Conservation (phyloP, 148 eudicot genomes). For the Pharnaceum exiguum region DNA sequence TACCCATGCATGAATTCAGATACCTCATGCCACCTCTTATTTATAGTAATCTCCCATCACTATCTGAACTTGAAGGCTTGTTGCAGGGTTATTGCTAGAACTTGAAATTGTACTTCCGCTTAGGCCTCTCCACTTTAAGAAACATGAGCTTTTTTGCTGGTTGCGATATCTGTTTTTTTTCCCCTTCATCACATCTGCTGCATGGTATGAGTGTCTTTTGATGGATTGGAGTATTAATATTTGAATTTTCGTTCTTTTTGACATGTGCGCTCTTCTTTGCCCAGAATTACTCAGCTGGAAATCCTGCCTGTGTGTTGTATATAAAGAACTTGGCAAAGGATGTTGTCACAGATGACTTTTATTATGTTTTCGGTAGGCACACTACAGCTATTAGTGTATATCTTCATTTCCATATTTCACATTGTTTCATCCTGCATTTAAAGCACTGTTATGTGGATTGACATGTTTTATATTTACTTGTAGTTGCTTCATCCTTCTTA, state of each 20-base stretch:
- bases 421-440: not conserved
- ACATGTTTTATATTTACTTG: not conserved
- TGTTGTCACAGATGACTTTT: slow-evolving; percentile 71
- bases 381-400: not conserved
- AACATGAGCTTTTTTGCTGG: no score
- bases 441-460: not conserved
- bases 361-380: slow-evolving; percentile 64
- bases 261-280: slow-evolving; percentile 1
- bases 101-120: no score
- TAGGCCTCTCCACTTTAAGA: no score
- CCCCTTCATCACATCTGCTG: no score
- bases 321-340: slow-evolving; percentile 94
- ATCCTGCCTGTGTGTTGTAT: slow-evolving; percentile 70
- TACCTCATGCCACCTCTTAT: no score
- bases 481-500: not conserved
- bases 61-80: no score
- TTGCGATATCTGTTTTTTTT: no score
- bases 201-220: not conserved
- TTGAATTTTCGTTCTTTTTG: not conserved
- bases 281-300: slow-evolving; percentile 90
- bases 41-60: no score
- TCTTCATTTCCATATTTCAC: not conserved
- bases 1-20: no score
- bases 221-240: not conserved
- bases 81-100: no score